Base-by-base conservation (phyloP, 2,329 filamentous ascomycete genomes). In the Neonectria ditissima region DNA sequence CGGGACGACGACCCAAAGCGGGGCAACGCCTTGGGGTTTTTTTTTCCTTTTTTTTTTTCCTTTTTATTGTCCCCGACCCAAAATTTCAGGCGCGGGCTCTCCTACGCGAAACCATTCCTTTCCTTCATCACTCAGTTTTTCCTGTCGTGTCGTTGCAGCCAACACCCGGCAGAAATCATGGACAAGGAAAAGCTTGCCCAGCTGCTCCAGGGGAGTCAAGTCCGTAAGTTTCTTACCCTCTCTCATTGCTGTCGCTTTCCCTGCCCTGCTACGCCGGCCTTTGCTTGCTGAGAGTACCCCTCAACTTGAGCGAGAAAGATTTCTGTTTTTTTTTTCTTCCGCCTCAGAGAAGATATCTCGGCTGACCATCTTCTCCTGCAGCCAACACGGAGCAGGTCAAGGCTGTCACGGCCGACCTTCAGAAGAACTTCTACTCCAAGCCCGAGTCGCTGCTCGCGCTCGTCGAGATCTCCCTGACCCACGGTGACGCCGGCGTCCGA, bases 341-440 rank as follows among this genome's bases (percentile, higher is more conserved):
- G 44, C 22, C 53, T 34, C 32, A 44, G 16, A 28, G 14, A 55
- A 59, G 24, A 26, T 14, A 41, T 26, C 30, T 32, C 60, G 47
- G 51, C 69, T 74, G 34, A 74, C 63, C n/a, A 20, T 16, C 10
- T 53, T 37, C 72, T 66, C 61, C 69, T 56, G 39, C 76, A 97
- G 94, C 96, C 77, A 91, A 97, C 81, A 97, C 94, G 70, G 89
- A 92, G 73, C 89, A 90, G 81, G 90, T 97, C 80, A 97, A 97
- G 87, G 89, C 92, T 70, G 93, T 94, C 67, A 99, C 95, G 18
- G 89, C 92, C 63, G 90, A 94, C 74, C 89, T 98, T 65, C 94
- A 97, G 81, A 96, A 97, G 81, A 92, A 92, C 81, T 98, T 93
- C 85, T 98, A 97, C 84, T 90, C 89, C 74, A 88, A 93, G 72